A percentile compares a stretch with the other conserved stretches of the same genome.
These are phyloP conservation scores for Nemania bipapillata DNA, from an alignment of 2,329 filamentous ascomycete genomes.

Conservation along the genomic window DNA sequence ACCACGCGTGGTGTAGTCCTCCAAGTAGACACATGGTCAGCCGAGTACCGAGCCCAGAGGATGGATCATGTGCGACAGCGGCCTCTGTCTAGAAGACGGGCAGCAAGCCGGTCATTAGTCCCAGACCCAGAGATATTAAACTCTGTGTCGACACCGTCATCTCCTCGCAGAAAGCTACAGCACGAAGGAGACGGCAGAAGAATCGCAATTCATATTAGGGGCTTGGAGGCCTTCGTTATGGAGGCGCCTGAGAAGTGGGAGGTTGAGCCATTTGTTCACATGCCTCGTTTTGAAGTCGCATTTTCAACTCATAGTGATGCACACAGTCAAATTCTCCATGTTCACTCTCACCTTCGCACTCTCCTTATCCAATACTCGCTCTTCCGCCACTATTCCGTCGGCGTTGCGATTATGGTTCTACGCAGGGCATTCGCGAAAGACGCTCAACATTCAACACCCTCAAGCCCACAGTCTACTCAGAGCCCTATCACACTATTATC, in stretches of 20 bases:
- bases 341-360: slow-evolving; percentile 83
- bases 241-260: slow-evolving; percentile 88
- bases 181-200: slow-evolving; percentile 79
- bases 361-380: slow-evolving; percentile 89
- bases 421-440: slow-evolving; percentile 73
- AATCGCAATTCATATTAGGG: slow-evolving; percentile 80
- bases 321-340: slow-evolving; percentile 86
- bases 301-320: slow-evolving; percentile 86
- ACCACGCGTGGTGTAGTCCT: slow-evolving; percentile 84
- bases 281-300: slow-evolving; percentile 88
- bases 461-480: slow-evolving; percentile 48
- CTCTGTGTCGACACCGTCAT: slow-evolving; percentile 61
- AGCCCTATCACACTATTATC: slow-evolving; percentile 54
- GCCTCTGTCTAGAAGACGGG: slow-evolving; percentile 71
- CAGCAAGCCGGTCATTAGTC: slow-evolving; percentile 76
- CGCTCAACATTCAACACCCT: slow-evolving; percentile 42
- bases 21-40: slow-evolving; percentile 86
- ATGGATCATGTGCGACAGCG: slow-evolving; percentile 71
- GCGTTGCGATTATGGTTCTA: slow-evolving; percentile 81
- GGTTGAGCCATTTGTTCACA: slow-evolving; percentile 82
- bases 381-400: slow-evolving; percentile 89
- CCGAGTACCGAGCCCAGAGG: slow-evolving; percentile 87
- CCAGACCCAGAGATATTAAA: slow-evolving; percentile 73
- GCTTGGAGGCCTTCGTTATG: slow-evolving; percentile 89
- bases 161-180: slow-evolving; percentile 65